A percentile compares a stretch with the other conserved stretches of the same genome.
phyloP scores from a whole-genome alignment of 768 basidiomycete species.

The Leccinum boreale region DNA sequence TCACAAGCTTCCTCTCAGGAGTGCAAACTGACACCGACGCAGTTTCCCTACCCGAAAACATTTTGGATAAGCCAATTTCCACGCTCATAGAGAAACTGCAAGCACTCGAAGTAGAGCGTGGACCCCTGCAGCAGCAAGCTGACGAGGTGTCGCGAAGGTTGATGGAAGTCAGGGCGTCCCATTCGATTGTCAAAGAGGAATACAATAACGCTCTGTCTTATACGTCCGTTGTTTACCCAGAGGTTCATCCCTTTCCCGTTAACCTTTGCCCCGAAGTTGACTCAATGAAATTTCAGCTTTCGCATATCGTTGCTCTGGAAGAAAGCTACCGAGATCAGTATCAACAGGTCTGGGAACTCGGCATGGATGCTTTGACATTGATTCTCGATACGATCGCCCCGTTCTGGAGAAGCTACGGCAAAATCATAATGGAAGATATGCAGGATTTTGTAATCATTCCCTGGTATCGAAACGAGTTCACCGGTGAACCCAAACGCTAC shows the following conservation, averaged over 20 bases:
- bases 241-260: slow-evolving; percentile 42
- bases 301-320: slow-evolving; percentile 65
- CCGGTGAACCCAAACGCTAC: slow-evolving; percentile 70
- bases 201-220: slow-evolving; percentile 65
- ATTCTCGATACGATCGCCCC: slow-evolving; percentile 74
- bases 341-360: slow-evolving; percentile 79
- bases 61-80: slow-evolving; percentile 54
- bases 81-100: slow-evolving; percentile 48
- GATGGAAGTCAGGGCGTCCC: slow-evolving; percentile 50
- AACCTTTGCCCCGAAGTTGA: slow-evolving; percentile 71
- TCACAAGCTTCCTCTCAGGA: slow-evolving; percentile 43
- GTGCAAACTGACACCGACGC: slow-evolving; percentile 1
- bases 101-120: slow-evolving; percentile 45
- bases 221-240: slow-evolving; percentile 75
- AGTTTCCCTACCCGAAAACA: slow-evolving; percentile 31
- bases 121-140: slow-evolving; percentile 44
- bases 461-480: slow-evolving; percentile 80
- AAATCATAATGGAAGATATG: slow-evolving; percentile 75
- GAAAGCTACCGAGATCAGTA: slow-evolving; percentile 80
- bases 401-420: slow-evolving; percentile 79
- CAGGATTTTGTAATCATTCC: slow-evolving; percentile 81
- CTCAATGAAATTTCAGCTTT: slow-evolving; percentile 45
- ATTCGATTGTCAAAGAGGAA: slow-evolving; percentile 54
- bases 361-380: slow-evolving; percentile 73
- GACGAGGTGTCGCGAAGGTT: slow-evolving; percentile 49